Evolutionary conservation across 2,329 filamentous ascomycete species (phyloP).

Genomic region (Colletotrichum liaoningense): DNA sequence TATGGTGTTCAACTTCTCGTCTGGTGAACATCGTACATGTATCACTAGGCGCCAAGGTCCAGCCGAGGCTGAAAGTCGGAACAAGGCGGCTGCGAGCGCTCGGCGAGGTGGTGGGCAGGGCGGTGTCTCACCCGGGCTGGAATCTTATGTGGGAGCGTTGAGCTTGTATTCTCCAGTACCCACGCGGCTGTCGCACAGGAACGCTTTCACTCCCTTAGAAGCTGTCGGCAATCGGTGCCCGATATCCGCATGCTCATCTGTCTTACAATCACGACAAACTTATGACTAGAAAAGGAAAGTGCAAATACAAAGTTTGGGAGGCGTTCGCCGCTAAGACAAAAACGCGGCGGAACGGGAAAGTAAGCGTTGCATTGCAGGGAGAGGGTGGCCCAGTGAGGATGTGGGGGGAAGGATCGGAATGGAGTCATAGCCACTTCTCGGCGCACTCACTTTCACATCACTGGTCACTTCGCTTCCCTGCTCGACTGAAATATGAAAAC

Average conservation of each 20-base stretch:
- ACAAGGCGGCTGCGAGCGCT: background rate
- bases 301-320: background rate
- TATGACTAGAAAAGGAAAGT: background rate
- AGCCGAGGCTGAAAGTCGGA: background rate
- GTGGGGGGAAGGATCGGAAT: background rate
- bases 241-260: background rate
- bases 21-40: background rate
- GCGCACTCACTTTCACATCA: slow-evolving; percentile 47
- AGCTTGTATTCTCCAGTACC: background rate
- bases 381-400: background rate
- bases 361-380: background rate
- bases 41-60: background rate
- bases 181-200: background rate
- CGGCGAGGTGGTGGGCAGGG: too few relatives aligned
- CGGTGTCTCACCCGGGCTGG: background rate
- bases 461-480: background rate
- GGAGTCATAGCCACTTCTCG: background rate
- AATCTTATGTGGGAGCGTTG: background rate
- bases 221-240: background rate
- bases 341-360: background rate
- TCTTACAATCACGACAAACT: background rate
- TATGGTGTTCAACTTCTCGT: background rate
- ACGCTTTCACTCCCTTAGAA: background rate
- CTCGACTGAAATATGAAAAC: background rate
- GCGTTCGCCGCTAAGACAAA: background rate